Evolutionary conservation across 1,284 basidiomycete genomes (phyloP).

Genomic region (Cryptococcus sp.): DNA sequence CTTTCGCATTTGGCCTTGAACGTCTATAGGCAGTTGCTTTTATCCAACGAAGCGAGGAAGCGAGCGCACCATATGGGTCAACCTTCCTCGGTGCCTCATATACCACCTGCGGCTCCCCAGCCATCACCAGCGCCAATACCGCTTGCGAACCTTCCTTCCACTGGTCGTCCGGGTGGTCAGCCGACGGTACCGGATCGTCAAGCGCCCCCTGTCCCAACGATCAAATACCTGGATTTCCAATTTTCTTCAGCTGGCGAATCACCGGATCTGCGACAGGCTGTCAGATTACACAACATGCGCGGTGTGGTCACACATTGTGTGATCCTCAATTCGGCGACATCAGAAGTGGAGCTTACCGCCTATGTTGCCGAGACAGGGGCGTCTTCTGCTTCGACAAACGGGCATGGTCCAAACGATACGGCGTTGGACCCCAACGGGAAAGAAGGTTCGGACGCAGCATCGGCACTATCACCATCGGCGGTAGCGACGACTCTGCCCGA

Average conservation of each 20-base stretch:
- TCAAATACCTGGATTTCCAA: constrained; percentile 35
- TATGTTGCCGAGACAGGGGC: constrained; percentile 26
- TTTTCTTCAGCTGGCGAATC: constrained; percentile 15
- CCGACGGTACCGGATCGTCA: constrained; percentile 3
- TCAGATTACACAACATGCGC: constrained; percentile 44
- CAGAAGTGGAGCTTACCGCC: constrained; percentile 47
- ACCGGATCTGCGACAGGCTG: constrained; percentile 19
- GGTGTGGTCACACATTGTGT: constrained; percentile 49
- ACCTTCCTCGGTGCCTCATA: background rate
- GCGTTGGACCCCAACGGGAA: background rate
- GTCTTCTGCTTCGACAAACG: background rate
- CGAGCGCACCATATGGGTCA: constrained; percentile 10
- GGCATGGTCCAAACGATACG: background rate
- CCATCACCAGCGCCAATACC: constrained; percentile 5
- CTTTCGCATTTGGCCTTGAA: constrained; percentile 36
- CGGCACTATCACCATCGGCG: constrained; percentile 2
- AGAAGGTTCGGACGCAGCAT: background rate
- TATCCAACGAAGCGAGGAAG: constrained; percentile 36
- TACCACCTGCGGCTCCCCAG: constrained; percentile 3
- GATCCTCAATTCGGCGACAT: constrained; percentile 33
- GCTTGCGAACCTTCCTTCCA: constrained; percentile 9
- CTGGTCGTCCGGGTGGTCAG: constrained; percentile 11
- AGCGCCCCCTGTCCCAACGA: constrained; percentile 24
- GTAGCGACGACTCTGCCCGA: constrained; percentile 26
- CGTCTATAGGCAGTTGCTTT: constrained; percentile 39